These are phyloP conservation scores for Colletotrichum cereale DNA, from an alignment of 2,329 filamentous ascomycete species.

Conservation along the genomic window DNA sequence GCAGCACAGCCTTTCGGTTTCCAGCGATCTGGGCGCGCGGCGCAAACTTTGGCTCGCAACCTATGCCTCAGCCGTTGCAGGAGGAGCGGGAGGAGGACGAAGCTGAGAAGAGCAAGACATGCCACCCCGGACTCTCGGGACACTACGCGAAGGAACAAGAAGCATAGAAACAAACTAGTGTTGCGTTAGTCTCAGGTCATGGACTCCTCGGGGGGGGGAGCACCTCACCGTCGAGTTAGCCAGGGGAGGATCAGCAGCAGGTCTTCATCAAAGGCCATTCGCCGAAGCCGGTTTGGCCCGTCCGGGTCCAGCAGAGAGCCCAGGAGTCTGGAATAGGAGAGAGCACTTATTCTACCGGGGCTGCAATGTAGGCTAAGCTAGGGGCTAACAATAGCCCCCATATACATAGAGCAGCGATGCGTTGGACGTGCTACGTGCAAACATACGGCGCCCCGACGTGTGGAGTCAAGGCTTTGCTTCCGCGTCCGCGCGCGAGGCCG, in stretches of 20 bases:
- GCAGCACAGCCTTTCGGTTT: background rate
- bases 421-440: background rate
- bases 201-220: background rate
- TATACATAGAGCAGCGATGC: slow-evolving; percentile 1
- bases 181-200: background rate
- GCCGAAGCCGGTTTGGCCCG: background rate
- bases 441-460: background rate
- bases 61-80: slow-evolving; percentile 4
- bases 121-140: slow-evolving; percentile 5
- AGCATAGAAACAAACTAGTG: background rate
- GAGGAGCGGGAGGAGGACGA: background rate
- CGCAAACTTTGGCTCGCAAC: background rate
- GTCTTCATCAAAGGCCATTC: background rate
- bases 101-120: background rate
- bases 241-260: slow-evolving; percentile 27
- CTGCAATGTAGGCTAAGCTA: slow-evolving; percentile 25
- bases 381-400: slow-evolving; percentile 21
- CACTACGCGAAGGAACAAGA: slow-evolving; percentile 9
- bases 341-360: slow-evolving; percentile 12
- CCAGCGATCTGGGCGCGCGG: background rate
- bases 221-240: background rate
- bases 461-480: background rate
- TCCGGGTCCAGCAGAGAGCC: background rate
- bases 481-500: slow-evolving; percentile 1
- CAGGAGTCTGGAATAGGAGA: background rate